phyloP scores from a whole-genome alignment of 192 early-diverging fungal species.

The Coemansia sp. region DNA sequence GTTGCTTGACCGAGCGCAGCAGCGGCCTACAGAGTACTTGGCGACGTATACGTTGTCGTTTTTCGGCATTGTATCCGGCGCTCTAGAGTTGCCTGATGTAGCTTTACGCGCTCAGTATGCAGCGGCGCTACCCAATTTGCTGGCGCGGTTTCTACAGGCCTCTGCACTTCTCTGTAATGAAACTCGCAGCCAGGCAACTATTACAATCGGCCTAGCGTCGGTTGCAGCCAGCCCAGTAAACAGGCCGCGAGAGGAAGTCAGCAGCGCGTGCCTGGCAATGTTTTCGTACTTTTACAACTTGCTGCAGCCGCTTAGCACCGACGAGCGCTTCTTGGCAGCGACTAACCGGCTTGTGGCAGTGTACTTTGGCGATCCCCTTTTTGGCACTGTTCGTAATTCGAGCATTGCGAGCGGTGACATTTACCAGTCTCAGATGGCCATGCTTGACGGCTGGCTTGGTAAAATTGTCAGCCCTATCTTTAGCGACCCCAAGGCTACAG shows the following conservation, averaged over 20 bases:
- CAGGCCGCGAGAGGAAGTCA: constrained; percentile 12
- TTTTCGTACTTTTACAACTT: constrained; percentile 22
- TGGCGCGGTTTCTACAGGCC: constrained; percentile 32
- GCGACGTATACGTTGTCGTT: constrained; percentile 15
- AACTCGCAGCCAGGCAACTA: constrained; percentile 23
- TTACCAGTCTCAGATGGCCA: constrained; percentile 10
- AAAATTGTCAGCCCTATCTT: constrained; percentile 15
- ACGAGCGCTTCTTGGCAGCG: constrained; percentile 16
- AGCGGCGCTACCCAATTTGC: constrained; percentile 23
- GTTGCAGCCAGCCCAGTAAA: constrained; percentile 28
- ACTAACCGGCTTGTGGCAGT: constrained; percentile 18
- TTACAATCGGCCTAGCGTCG: constrained; percentile 24
- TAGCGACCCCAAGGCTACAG: neutral
- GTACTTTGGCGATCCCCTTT: constrained; percentile 33
- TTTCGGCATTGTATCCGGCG: constrained; percentile 8
- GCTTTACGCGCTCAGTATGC: constrained; percentile 12
- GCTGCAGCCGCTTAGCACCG: constrained; percentile 2
- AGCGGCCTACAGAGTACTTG: constrained; percentile 1
- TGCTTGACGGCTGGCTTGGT: constrained; percentile 28
- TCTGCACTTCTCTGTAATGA: constrained; percentile 35
- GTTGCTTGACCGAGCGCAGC: constrained; percentile 5
- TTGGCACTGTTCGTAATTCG: constrained; percentile 24
- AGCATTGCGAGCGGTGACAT: constrained; percentile 13
- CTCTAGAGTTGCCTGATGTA: constrained; percentile 5
- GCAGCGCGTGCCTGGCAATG: constrained; percentile 29